phyloP scores from a whole-genome alignment of 2,329 filamentous ascomycete genomes.

The Apiospora phragmitis region DNA sequence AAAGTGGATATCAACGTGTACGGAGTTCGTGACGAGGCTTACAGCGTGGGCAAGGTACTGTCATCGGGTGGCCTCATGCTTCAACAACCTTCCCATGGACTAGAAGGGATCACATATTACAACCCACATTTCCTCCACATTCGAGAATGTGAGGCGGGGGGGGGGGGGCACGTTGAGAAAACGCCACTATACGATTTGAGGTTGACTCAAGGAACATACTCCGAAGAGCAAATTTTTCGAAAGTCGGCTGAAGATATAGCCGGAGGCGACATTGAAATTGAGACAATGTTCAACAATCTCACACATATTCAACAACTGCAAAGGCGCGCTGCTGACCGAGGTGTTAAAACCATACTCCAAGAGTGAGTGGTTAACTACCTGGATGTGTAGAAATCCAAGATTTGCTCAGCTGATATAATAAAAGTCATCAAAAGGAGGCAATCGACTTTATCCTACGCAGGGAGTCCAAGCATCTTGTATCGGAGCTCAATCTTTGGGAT shows the following conservation, averaged over 20 bases:
- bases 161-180: background rate
- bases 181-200: background rate
- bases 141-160: background rate
- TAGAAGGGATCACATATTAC: background rate
- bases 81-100: background rate
- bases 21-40: background rate
- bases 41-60: background rate
- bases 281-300: background rate
- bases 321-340: background rate
- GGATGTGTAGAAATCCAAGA: background rate
- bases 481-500: background rate
- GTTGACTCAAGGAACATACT: background rate
- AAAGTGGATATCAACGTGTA: background rate
- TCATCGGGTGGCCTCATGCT: background rate
- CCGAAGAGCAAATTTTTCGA: background rate
- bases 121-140: background rate
- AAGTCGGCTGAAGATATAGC: background rate
- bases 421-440: background rate
- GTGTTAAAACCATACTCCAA: background rate
- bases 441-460: background rate
- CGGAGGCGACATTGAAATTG: background rate
- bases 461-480: background rate
- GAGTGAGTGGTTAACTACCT: background rate
- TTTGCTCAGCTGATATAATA: background rate
- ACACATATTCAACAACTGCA: background rate